Conservation (phyloP, 2,329 filamentous ascomycete species). For the Penicillium sp. region DNA sequence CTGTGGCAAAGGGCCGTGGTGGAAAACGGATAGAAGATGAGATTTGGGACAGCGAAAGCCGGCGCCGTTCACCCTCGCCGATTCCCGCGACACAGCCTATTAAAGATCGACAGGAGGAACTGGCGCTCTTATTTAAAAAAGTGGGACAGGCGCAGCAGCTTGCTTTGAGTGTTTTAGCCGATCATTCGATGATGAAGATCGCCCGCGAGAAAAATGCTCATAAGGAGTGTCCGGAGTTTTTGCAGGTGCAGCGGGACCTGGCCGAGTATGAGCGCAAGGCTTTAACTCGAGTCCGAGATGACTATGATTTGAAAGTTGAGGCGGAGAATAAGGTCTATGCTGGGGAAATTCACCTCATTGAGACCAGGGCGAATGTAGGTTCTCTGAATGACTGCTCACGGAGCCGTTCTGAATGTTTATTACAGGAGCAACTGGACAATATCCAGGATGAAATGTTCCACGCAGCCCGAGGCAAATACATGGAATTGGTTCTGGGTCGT, state of each 20-base stretch:
- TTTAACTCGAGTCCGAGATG: conserved; percentile 32
- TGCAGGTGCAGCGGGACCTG: conserved; percentile 40
- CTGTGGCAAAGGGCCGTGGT: conserved; percentile 17
- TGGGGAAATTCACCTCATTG: conserved; percentile 38
- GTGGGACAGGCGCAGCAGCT: conserved; percentile 47
- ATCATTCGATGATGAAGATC: conserved; percentile 43
- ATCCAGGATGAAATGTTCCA: conserved; percentile 22
- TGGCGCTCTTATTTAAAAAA: conserved; percentile 47
- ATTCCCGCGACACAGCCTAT: conserved; percentile 42
- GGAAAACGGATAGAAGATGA: conserved; percentile 30
- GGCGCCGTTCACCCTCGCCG: conserved; percentile 40
- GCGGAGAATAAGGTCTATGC: conserved; percentile 34
- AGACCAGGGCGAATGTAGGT: conserved; percentile 39
- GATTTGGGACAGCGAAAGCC: conserved; percentile 35
- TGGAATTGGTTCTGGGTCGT: conserved; percentile 22
- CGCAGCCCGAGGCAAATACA: conserved; percentile 26
- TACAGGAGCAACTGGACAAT: conserved; percentile 16
- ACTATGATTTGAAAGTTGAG: conserved; percentile 40
- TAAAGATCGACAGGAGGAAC: conserved; percentile 46
- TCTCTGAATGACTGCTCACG: neutral
- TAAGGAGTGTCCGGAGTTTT: conserved; percentile 43
- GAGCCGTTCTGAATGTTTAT: neutral
- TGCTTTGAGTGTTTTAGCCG: conserved; percentile 45
- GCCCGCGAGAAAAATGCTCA: conserved; percentile 47
- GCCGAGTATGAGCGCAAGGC: conserved; percentile 30